phyloP scores from a whole-genome alignment of 768 basidiomycete species.

The Trametes punicea region DNA sequence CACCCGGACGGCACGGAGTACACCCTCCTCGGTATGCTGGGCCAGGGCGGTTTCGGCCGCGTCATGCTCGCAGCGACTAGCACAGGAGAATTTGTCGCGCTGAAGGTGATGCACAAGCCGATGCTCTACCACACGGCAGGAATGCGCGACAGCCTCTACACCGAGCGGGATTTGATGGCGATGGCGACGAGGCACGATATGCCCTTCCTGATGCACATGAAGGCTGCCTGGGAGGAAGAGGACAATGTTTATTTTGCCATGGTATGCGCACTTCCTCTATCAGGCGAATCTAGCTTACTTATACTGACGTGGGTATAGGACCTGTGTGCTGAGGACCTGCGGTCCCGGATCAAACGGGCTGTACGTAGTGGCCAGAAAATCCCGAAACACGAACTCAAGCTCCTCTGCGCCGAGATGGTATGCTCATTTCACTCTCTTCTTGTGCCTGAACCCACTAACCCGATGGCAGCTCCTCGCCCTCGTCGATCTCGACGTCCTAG shows the following conservation, averaged over 20 bases:
- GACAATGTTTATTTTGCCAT: slow-evolving; percentile 28
- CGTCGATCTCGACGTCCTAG: neutral
- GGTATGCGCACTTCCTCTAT: slow-evolving; percentile 17
- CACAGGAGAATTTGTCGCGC: slow-evolving; percentile 16
- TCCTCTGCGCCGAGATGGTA: slow-evolving; percentile 22
- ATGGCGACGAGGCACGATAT: neutral
- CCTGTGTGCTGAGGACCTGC: slow-evolving; percentile 9
- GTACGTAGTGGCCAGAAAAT: neutral
- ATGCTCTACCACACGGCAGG: neutral
- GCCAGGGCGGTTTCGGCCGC: slow-evolving; percentile 19
- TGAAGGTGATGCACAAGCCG: slow-evolving; percentile 28
- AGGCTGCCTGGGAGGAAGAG: slow-evolving; percentile 24
- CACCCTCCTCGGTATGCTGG: slow-evolving; percentile 18
- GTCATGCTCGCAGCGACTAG: slow-evolving; percentile 20
- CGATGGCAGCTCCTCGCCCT: slow-evolving; percentile 12
- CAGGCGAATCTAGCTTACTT: neutral
- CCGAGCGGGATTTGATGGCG: slow-evolving; percentile 20
- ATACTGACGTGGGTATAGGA: neutral
- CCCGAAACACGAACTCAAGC: slow-evolving; percentile 1
- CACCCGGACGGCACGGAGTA: slow-evolving; percentile 11
- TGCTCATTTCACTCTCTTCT: neutral
- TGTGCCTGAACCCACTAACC: neutral
- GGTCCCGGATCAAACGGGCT: neutral
- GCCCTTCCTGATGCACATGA: slow-evolving; percentile 16
- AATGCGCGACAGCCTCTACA: neutral